These are phyloP conservation scores for Aplosporella prunicola DNA, from an alignment of 2,329 filamentous ascomycete genomes.

Conservation along the genomic window DNA sequence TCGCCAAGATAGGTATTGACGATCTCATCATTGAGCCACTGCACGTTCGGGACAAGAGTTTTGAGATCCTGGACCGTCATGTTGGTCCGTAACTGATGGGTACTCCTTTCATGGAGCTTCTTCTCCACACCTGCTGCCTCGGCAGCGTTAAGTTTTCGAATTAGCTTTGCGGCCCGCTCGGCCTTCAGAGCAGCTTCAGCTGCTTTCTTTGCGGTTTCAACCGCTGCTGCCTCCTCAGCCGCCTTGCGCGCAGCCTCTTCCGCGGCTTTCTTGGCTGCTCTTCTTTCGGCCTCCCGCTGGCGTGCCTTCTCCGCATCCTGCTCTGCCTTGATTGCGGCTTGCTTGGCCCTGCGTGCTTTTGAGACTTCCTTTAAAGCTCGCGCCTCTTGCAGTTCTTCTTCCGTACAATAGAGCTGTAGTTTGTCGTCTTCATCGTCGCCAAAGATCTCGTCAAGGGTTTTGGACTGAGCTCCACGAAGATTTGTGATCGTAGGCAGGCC, in stretches of 20 bases:
- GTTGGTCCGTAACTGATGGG: not conserved
- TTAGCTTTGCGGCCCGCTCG: not conserved
- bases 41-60: slow-evolving; percentile 13
- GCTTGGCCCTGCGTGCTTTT: too few species aligned
- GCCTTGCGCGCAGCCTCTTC: slow-evolving; percentile 1
- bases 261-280: not conserved
- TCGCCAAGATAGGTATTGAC: slow-evolving; percentile 58
- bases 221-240: not conserved
- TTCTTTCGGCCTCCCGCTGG: not conserved
- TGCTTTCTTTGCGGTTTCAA: not conserved
- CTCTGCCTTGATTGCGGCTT: too few species aligned
- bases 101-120: not conserved
- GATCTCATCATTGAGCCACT: slow-evolving; percentile 70
- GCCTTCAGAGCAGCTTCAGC: not conserved
- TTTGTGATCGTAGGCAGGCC: too few species aligned
- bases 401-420: too few species aligned
- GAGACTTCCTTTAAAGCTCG: too few species aligned
- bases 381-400: too few species aligned
- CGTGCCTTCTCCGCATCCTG: not conserved
- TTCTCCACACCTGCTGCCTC: not conserved
- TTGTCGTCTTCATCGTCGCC: too few species aligned
- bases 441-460: too few species aligned
- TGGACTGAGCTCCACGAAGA: too few species aligned
- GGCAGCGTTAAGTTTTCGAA: too few species aligned
- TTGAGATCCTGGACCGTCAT: not conserved